A percentile compares a stretch with the other conserved stretches of the same genome.
Evolutionary conservation across 495 filamentous ascomycete species (phyloP).

Genomic region (Penicillium coffeae): DNA sequence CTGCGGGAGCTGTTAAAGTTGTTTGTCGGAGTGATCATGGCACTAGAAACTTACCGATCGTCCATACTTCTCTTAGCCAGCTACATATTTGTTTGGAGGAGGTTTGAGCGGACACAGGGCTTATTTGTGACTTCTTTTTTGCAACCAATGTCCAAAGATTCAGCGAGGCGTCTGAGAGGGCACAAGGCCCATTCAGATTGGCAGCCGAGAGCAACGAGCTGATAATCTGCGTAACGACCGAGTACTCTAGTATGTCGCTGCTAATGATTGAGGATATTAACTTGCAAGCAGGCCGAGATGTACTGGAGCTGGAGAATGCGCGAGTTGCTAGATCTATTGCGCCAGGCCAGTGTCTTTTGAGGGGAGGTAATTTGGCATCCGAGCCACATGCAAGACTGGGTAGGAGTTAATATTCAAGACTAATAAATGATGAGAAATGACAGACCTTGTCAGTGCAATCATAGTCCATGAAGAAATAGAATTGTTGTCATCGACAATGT

Average conservation of each 20-base stretch:
- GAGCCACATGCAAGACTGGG: conserved; percentile 30
- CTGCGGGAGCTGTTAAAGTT: conserved; percentile 10
- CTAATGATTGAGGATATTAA: conserved; percentile 66
- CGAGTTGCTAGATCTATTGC: conserved; percentile 72
- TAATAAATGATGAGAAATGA: background rate
- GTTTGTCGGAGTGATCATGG: background rate
- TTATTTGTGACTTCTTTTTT: conserved; percentile 48
- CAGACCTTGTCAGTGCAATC: conserved; percentile 59
- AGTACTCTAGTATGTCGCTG: conserved; percentile 57
- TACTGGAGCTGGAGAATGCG: conserved; percentile 62
- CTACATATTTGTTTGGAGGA: conserved; percentile 66
- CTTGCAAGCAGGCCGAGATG: conserved; percentile 77
- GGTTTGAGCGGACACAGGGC: conserved; percentile 59
- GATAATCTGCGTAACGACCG: conserved; percentile 57
- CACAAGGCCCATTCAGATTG: conserved; percentile 75
- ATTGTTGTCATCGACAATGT: conserved; percentile 54
- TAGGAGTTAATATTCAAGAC: conserved; percentile 1
- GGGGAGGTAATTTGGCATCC: conserved; percentile 19
- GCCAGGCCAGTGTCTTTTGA: conserved; percentile 59
- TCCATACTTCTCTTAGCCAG: conserved; percentile 80
- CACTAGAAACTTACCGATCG: conserved; percentile 52
- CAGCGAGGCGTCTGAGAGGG: conserved; percentile 76
- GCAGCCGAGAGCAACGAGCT: conserved; percentile 67
- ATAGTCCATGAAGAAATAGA: conserved; percentile 60
- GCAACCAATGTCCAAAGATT: conserved; percentile 64